Base-by-base conservation (phyloP, 2,329 filamentous ascomycete species). In the Pyrenochaeta sp. region DNA sequence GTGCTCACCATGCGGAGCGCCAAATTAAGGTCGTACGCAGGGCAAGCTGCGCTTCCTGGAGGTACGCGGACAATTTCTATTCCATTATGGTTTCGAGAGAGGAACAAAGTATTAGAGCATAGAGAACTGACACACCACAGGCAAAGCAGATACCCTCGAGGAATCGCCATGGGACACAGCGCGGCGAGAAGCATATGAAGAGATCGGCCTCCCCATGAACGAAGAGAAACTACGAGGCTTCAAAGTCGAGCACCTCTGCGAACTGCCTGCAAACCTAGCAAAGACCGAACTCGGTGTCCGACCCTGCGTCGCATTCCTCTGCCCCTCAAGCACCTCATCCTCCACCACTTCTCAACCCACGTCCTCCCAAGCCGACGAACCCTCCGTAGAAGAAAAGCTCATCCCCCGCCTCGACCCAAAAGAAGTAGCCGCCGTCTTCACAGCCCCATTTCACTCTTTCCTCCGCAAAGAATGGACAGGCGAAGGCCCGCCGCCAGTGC, bases 401-500 rank as follows among this genome's bases (percentile, higher is more conserved):
- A 92, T 92, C 58, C 93, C 94, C 0, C 85, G 88, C 39, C 84
- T 97, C 10, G 92, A 97, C 78, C 91, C 93, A 1, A 90, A 91
- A 65, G 94, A 98, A 78, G 94, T 98, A 1, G 93, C 93, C 1
- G 93, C 93, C 44, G 92, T 98, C 34, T 98, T 98, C 79, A 94
- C 91, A 5, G 93, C 91, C 5, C 91, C 92, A 0, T 92, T 98
- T 68, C 87, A 90, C 75, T 91, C 93, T 74, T 97, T 98, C 75
- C 80, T 98, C 52, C 82, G 81, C 46, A 76, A 81, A 32, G 76
- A 78, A n/a, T 75, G 74, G 50, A 83, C 91, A 49, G 65, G 81
- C 24, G 71, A 76, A 15, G 77, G 75, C 48, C 64, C 78, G 78
- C 62, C 85, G 77, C 53, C 81, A 1, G 64, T 67, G 15, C 68